Evolutionary conservation across 352 stramenopile genomes (phyloP), one percentile per base, ranked within the genome.

Genomic region (Pythium monospermum): DNA sequence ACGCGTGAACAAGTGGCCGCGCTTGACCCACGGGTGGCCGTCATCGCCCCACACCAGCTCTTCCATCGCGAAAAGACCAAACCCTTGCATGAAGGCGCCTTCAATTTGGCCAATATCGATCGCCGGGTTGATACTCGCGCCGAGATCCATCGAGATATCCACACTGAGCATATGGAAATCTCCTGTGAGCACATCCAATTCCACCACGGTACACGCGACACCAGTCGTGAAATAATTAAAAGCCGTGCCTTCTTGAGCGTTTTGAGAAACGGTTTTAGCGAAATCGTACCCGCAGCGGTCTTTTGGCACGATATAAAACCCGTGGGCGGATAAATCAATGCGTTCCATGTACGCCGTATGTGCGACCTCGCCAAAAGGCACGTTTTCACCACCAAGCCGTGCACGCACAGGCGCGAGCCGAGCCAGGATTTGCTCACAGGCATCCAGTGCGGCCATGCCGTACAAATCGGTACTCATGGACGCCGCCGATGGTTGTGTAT

Each of bases 51-150:
- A 98, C 22, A 98, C 83, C 26, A 98, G 61, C 66, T 98, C 92
- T 55, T 99, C 95, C 33, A 97, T 87, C 4, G 91, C 96, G 36
- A 91, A 91, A 61, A 97, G 90, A 7, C 95, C 95, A 71, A 98
- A 97, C 41, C 92, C 95, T 59, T 98, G 95, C 49, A 98, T 87
- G 66, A 98, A 99, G 1, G 93, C 96, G 26, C 96, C 96, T 74
- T 99, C 96, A 31, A 99, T 98, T 70, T 99, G 96, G 15, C 96
- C 95, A 63, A 99, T 95, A 61, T 99, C 95, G 66, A 99, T 98
- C 15, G 88, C 79, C 26, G 94, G 94, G 65, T 98, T 99, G 60
- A 99, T 96, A 46, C 85, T 98, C 10, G 83, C 83, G 23, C 96
- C 96, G 19, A 98, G 73, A 54, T 97, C 89, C 85, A 96, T 96